A percentile compares a stretch with the other conserved stretches of the same genome.
Conservation (phyloP, 2,329 filamentous ascomycete species). For the Endoconidiophora laricicola region DNA sequence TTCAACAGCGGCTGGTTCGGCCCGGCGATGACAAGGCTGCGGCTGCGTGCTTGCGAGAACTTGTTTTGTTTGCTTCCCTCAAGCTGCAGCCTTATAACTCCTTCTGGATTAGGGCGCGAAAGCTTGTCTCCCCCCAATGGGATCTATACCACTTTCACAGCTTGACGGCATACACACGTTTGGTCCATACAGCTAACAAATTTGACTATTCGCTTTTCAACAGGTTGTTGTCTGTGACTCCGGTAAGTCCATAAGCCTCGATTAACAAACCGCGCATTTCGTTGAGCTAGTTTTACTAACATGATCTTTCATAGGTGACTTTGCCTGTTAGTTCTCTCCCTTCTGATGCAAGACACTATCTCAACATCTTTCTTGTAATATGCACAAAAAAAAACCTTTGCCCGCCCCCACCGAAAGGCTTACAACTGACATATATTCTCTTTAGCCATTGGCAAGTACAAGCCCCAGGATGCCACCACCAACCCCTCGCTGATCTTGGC, state of each 20-base stretch:
- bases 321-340: conserved; percentile 46
- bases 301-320: conserved; percentile 40
- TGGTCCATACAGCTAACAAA: no score
- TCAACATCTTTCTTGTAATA: neutral
- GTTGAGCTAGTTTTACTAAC: neutral
- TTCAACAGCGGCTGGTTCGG: no score
- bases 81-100: conserved; percentile 1
- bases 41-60: no score
- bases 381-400: neutral
- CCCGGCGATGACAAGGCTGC: no score
- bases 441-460: conserved; percentile 94
- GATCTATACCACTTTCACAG: conserved; percentile 2
- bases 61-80: neutral
- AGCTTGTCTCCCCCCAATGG: neutral
- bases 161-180: neutral
- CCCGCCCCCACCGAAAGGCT: neutral
- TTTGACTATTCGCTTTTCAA: conserved; percentile 13
- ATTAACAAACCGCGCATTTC: neutral
- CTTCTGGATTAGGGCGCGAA: neutral
- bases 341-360: conserved; percentile 8
- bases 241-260: conserved; percentile 40
- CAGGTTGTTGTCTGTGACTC: conserved; percentile 94
- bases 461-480: conserved; percentile 99
- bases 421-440: conserved; percentile 18
- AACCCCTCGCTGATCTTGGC: conserved; percentile 98